phyloP scores from a whole-genome alignment of 2,329 filamentous ascomycete species.

The Magnaporthiopsis rhizophila region DNA sequence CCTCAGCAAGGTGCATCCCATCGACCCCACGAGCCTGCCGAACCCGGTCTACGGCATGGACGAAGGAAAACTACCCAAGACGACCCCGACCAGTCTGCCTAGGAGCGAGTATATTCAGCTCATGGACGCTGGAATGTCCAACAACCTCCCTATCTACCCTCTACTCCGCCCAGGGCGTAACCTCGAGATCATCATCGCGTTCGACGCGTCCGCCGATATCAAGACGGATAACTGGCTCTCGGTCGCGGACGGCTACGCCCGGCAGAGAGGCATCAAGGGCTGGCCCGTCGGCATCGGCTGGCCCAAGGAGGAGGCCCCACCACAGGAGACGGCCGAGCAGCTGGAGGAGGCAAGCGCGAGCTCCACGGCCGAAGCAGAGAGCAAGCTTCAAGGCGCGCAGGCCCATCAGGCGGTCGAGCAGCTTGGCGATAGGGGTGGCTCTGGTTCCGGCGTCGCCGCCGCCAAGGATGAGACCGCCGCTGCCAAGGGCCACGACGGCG shows the following conservation, averaged over 20 bases:
- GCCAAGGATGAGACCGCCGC: conserved; percentile 13
- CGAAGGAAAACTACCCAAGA: conserved; percentile 58
- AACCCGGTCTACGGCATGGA: conserved; percentile 84
- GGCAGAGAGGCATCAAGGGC: conserved; percentile 81
- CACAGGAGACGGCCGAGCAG: conserved; percentile 53
- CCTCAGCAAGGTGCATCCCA: conserved; percentile 84
- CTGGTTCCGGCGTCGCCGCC: background rate
- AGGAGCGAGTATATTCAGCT: conserved; percentile 64
- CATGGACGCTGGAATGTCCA: conserved; percentile 98
- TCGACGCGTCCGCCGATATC: conserved; percentile 90
- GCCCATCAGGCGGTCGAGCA: conserved; percentile 31
- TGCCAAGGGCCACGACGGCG: conserved; percentile 10
- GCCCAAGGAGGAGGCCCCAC: conserved; percentile 57
- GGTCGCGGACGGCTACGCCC: conserved; percentile 86
- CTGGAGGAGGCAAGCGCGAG: conserved; percentile 61
- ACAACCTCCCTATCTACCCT: conserved; percentile 94
- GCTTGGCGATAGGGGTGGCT: conserved; percentile 7
- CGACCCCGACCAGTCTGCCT: conserved; percentile 71
- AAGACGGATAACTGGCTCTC: conserved; percentile 94
- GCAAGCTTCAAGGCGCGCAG: conserved; percentile 56
- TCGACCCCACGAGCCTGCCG: conserved; percentile 83
- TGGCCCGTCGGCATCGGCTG: conserved; percentile 96
- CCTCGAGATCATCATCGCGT: conserved; percentile 84
- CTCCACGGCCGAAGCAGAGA: conserved; percentile 50
- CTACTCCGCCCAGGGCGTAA: conserved; percentile 80